These are phyloP conservation scores for Colletotrichum siamense DNA, from an alignment of 2,329 filamentous ascomycete species.

Conservation along the genomic window DNA sequence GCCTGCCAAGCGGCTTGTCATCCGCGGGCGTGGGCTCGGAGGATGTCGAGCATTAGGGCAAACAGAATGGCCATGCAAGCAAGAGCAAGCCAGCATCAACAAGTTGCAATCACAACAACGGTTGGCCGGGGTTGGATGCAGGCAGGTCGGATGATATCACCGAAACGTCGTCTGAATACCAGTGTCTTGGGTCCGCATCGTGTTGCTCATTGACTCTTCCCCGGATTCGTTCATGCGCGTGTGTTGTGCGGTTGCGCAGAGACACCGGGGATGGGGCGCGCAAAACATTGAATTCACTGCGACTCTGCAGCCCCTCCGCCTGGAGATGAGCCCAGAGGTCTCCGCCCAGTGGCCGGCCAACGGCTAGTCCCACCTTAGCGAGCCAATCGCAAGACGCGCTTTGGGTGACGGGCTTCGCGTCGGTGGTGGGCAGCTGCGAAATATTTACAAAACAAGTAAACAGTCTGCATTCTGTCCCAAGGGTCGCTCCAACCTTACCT, in stretches of 20 bases:
- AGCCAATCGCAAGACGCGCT: constrained; percentile 7
- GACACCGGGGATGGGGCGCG: not conserved
- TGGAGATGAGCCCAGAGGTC: not conserved
- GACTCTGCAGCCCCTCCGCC: not conserved
- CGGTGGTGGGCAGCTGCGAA: constrained; percentile 3
- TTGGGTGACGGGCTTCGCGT: not conserved
- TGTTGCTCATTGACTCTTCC: not conserved
- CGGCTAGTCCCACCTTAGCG: not conserved
- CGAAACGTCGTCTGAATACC: not conserved
- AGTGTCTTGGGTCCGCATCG: not conserved
- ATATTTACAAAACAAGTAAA: constrained; percentile 20
- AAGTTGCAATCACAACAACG: not conserved
- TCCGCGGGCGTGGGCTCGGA: not conserved
- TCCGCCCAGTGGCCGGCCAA: constrained; percentile 15
- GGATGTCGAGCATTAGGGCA: not conserved
- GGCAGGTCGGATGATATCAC: not conserved
- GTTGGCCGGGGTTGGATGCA: not conserved
- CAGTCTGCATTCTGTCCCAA: constrained; percentile 11
- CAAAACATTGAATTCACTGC: constrained; percentile 5
- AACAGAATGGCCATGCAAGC: not conserved
- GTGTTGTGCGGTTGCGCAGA: constrained; percentile 9
- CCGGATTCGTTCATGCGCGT: constrained; percentile 16
- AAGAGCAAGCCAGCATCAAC: not conserved
- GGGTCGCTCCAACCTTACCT: constrained; percentile 1
- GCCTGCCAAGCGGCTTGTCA: not conserved